Conservation (phyloP, 305 asterid species). For the Rubia peregrina region DNA sequence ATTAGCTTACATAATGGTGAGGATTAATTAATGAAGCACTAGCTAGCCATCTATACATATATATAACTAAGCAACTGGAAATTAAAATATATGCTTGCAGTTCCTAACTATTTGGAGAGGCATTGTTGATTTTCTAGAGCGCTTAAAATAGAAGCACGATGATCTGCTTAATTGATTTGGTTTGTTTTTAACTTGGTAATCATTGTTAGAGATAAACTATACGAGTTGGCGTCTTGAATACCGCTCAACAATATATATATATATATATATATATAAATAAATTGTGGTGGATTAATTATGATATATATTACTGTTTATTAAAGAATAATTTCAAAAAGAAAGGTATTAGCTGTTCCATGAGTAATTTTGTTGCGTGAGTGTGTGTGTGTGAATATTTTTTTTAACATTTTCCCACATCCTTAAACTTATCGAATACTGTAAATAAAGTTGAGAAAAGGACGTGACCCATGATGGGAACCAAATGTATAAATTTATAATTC, state of each 20-base stretch:
- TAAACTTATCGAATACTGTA: conserved; percentile 7
- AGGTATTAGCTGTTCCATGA: not conserved
- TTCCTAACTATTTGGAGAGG: conserved; percentile 15
- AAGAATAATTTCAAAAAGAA: not conserved
- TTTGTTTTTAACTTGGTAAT: conserved; percentile 1
- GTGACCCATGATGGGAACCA: conserved; percentile 15
- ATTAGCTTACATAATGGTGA: not conserved
- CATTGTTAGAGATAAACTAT: conserved; percentile 1
- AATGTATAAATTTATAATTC: not conserved
- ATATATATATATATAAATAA: too few species aligned
- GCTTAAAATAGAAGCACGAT: not conserved
- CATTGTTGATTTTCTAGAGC: not conserved
- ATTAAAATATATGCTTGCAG: not conserved
- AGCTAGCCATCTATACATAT: not conserved
- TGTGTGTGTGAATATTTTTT: not conserved
- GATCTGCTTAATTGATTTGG: not conserved
- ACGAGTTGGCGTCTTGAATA: conserved; percentile 4
- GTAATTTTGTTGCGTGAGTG: not conserved
- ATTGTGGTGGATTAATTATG: not conserved
- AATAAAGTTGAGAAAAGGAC: not conserved
- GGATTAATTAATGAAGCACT: not conserved
- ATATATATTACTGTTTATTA: not conserved
- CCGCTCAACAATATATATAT: not conserved
- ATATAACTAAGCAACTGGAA: not conserved
- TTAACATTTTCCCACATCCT: conserved; percentile 3